Conservation (phyloP, 768 basidiomycete genomes). For the Heimioporus sp. region DNA sequence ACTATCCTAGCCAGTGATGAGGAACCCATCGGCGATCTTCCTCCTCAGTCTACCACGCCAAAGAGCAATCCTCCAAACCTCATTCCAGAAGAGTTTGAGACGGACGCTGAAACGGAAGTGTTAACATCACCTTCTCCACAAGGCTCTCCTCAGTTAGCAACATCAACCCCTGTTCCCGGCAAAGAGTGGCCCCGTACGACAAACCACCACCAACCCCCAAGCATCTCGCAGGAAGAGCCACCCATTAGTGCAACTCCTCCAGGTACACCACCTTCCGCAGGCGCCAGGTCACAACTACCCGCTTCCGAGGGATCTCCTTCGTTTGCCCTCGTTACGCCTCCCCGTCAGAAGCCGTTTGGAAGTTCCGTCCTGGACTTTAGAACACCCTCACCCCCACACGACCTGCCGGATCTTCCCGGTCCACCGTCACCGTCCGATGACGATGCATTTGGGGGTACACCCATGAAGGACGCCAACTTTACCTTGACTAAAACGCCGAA, state of each 20-base stretch:
- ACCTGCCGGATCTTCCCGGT: slow-evolving; percentile 63
- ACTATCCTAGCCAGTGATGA: slow-evolving; percentile 37
- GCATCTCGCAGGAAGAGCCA: slow-evolving; percentile 1
- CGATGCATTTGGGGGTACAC: slow-evolving; percentile 35
- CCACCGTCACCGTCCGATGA: slow-evolving; percentile 58
- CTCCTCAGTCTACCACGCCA: slow-evolving; percentile 27
- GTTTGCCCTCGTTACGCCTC: slow-evolving; percentile 45
- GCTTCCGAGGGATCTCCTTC: slow-evolving; percentile 11
- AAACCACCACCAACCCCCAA: slow-evolving; percentile 14
- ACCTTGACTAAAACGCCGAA: slow-evolving; percentile 44
- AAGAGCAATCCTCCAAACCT: slow-evolving; percentile 16
- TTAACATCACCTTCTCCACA: slow-evolving; percentile 22
- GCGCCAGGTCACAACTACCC: not conserved
- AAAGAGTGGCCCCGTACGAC: slow-evolving; percentile 18
- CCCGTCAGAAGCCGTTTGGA: slow-evolving; percentile 40
- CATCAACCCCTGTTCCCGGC: slow-evolving; percentile 3
- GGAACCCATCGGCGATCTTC: slow-evolving; percentile 25
- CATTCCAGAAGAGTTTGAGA: slow-evolving; percentile 16
- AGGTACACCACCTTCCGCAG: slow-evolving; percentile 20
- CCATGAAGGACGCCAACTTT: slow-evolving; percentile 24
- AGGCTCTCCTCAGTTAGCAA: slow-evolving; percentile 14
- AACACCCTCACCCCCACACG: slow-evolving; percentile 62
- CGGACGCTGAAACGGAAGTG: slow-evolving; percentile 28
- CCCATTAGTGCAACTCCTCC: slow-evolving; percentile 23
- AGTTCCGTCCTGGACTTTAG: slow-evolving; percentile 48